Conservation (phyloP, 345 rosid species). For the Bruguiera sexangula region DNA sequence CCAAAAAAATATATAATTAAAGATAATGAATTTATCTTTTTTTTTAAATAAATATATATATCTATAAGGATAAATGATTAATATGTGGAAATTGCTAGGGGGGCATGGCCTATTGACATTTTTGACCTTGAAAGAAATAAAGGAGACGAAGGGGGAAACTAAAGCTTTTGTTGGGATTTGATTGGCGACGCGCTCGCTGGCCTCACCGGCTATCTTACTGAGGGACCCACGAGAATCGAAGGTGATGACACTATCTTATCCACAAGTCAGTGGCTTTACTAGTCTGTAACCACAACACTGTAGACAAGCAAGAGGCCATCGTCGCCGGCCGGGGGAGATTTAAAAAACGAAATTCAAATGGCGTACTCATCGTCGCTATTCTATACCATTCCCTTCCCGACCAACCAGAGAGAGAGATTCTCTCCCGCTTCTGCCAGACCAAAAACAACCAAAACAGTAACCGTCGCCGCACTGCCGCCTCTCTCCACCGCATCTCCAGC, state of each 20-base stretch:
- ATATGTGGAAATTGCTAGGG: no score
- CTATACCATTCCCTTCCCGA: constrained; percentile 33
- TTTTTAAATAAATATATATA: no score
- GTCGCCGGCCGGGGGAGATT: constrained; percentile 25
- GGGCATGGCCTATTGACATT: no score
- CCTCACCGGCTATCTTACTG: not conserved
- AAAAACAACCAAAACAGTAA: constrained; percentile 12
- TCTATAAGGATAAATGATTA: no score
- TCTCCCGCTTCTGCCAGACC: constrained; percentile 32
- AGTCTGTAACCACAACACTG: not conserved
- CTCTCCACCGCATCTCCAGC: constrained; percentile 41
- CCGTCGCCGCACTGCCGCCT: constrained; percentile 41
- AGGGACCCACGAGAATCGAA: constrained; percentile 38
- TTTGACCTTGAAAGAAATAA: no score
- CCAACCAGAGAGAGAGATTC: constrained; percentile 18
- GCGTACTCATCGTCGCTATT: constrained; percentile 56
- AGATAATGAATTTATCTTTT: no score
- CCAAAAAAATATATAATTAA: no score
- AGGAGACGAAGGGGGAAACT: no score
- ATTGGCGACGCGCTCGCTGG: no score
- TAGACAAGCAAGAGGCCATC: constrained; percentile 12
- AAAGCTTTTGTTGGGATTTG: no score
- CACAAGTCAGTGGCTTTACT: not conserved
- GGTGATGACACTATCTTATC: constrained; percentile 36
- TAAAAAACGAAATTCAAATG: constrained; percentile 31